These are phyloP conservation scores for Aspergillus fijiensis DNA, from an alignment of 2,329 filamentous ascomycete species.

Conservation along the genomic window DNA sequence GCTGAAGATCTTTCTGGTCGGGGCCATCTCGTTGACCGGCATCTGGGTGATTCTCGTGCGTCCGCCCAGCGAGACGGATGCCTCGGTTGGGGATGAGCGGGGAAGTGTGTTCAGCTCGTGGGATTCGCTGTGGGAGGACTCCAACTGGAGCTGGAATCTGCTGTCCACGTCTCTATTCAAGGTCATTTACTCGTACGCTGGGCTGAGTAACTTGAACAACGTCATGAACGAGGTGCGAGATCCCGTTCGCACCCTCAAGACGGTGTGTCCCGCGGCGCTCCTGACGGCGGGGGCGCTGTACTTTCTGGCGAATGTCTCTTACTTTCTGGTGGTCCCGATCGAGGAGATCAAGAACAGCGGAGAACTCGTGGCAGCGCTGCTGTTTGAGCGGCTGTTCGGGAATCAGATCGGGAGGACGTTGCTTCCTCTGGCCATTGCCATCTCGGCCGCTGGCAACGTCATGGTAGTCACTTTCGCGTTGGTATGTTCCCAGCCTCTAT, in stretches of 20 bases:
- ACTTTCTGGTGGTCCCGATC: constrained; percentile 65
- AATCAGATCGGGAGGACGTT: constrained; percentile 56
- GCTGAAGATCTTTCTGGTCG: constrained; percentile 61
- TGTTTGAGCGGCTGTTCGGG: constrained; percentile 66
- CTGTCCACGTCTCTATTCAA: constrained; percentile 64
- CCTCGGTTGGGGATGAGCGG: neutral
- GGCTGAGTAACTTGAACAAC: constrained; percentile 66
- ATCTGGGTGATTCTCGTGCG: constrained; percentile 58
- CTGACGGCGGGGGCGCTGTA: constrained; percentile 64
- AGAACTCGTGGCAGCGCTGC: constrained; percentile 66
- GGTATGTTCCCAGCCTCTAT: constrained; percentile 44
- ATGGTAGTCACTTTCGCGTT: constrained; percentile 65
- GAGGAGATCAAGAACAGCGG: constrained; percentile 66
- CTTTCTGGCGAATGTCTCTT: constrained; percentile 64
- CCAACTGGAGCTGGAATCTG: constrained; percentile 67
- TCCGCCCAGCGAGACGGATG: constrained; percentile 21
- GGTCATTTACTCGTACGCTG: constrained; percentile 68
- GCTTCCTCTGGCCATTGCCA: constrained; percentile 63
- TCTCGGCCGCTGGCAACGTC: constrained; percentile 69
- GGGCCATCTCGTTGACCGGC: constrained; percentile 62
- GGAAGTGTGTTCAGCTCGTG: constrained; percentile 37
- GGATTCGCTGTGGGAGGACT: constrained; percentile 61
- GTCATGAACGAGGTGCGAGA: constrained; percentile 71
- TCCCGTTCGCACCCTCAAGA: constrained; percentile 64
- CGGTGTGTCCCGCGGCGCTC: constrained; percentile 61